Evolutionary conservation across 163 green algal genomes (phyloP).

Genomic region (Smithsoniella earleae): DNA sequence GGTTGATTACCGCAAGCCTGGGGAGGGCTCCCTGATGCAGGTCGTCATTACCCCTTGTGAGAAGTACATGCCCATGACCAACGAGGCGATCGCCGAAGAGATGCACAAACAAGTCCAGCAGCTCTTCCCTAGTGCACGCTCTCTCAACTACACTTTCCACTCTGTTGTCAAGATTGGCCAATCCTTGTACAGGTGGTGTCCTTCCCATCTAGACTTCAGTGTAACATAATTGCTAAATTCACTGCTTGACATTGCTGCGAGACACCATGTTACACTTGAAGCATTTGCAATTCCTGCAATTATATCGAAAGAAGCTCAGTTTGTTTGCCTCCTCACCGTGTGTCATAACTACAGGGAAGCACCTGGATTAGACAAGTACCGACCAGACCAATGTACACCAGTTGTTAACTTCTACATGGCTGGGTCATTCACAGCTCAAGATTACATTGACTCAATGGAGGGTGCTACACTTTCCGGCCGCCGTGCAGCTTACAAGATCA

Average conservation of each 20-base stretch:
- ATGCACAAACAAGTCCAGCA: constrained; percentile 72
- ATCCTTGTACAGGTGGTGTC: constrained; percentile 68
- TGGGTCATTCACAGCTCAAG: constrained; percentile 84
- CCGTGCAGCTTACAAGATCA: constrained; percentile 54
- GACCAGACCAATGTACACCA: constrained; percentile 67
- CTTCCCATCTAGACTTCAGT: neutral
- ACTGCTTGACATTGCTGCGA: too few species aligned
- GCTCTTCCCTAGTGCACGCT: constrained; percentile 78
- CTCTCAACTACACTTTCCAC: constrained; percentile 68
- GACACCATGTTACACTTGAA: too few species aligned
- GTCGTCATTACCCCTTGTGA: constrained; percentile 86
- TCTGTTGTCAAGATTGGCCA: constrained; percentile 93
- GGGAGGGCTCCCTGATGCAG: constrained; percentile 66
- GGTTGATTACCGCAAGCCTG: constrained; percentile 72
- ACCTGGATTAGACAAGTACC: constrained; percentile 60
- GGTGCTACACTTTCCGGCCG: constrained; percentile 81
- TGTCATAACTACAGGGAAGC: constrained; percentile 48
- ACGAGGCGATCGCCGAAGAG: constrained; percentile 77
- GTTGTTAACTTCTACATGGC: constrained; percentile 93
- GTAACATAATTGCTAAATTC: too few species aligned
- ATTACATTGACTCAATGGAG: constrained; percentile 98
- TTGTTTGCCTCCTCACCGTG: neutral
- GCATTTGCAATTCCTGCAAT: neutral
- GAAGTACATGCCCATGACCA: constrained; percentile 83
- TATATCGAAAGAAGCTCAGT: neutral